phyloP scores from a whole-genome alignment of 2,329 filamentous ascomycete species.

The Alternaria atra region DNA sequence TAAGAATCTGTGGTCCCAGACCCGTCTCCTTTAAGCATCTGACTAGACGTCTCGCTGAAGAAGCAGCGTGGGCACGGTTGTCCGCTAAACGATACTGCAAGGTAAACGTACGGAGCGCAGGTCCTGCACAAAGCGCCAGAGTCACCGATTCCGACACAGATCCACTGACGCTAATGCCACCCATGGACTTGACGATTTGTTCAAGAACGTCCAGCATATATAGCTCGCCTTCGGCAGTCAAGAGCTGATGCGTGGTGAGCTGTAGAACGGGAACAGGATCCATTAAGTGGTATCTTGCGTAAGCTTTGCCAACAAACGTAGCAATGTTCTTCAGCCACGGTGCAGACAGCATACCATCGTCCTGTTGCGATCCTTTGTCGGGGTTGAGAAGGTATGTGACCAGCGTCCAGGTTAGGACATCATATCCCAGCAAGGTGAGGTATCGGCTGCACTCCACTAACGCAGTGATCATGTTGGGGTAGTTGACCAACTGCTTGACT shows the following conservation, averaged over 20 bases:
- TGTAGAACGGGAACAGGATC: constrained; percentile 85
- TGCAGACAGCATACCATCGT: constrained; percentile 79
- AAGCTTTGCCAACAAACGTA: constrained; percentile 89
- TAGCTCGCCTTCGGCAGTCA: constrained; percentile 76
- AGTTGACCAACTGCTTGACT: constrained; percentile 89
- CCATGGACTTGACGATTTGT: constrained; percentile 91
- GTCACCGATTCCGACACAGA: constrained; percentile 91
- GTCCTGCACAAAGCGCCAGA: constrained; percentile 86
- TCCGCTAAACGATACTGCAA: constrained; percentile 80
- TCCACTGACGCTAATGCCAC: constrained; percentile 84
- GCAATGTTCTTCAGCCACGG: constrained; percentile 91
- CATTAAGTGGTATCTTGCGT: constrained; percentile 84
- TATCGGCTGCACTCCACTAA: constrained; percentile 95
- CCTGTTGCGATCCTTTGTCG: constrained; percentile 67
- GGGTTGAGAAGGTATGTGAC: constrained; percentile 73
- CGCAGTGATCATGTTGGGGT: constrained; percentile 92
- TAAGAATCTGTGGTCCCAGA: constrained; percentile 82
- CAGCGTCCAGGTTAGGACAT: constrained; percentile 91
- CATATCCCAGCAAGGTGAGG: constrained; percentile 90
- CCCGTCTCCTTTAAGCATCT: constrained; percentile 79
- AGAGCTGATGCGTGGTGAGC: constrained; percentile 87
- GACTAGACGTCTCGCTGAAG: constrained; percentile 81
- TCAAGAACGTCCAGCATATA: constrained; percentile 92
- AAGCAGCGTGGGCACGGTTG: constrained; percentile 77
- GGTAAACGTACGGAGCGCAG: constrained; percentile 79